These are phyloP conservation scores for Incumbomyces lentus DNA, from an alignment of 2,329 filamentous ascomycete genomes.

Conservation along the genomic window DNA sequence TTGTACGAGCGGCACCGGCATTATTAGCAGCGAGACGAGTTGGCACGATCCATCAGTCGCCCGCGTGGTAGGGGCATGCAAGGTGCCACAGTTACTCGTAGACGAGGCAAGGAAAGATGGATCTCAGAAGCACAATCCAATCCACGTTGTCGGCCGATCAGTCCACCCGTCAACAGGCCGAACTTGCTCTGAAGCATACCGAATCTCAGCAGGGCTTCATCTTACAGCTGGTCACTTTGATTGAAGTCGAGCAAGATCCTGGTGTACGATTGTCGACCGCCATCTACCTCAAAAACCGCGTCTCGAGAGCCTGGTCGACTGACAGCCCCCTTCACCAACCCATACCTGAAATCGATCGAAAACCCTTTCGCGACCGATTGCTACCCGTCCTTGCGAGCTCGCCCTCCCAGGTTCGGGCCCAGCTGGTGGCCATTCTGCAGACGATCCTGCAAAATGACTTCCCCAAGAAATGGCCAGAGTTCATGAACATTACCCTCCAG, in stretches of 20 bases:
- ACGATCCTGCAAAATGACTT: conserved; percentile 96
- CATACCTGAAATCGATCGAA: conserved; percentile 83
- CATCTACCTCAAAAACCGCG: conserved; percentile 95
- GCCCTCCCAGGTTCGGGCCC: conserved; percentile 71
- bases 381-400: conserved; percentile 80
- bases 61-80: conserved; percentile 6
- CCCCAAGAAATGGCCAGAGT: conserved; percentile 84
- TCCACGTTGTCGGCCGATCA: conserved; percentile 54
- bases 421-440: conserved; percentile 87
- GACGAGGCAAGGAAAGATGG: conserved; percentile 11
- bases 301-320: conserved; percentile 86
- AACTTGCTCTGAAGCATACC: conserved; percentile 64
- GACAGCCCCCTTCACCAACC: conserved; percentile 61
- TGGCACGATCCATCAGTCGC: neutral
- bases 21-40: neutral
- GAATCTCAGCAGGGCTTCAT: conserved; percentile 85
- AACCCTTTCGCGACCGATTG: conserved; percentile 73
- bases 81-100: conserved; percentile 1
- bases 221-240: conserved; percentile 79
- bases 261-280: conserved; percentile 80
- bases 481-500: conserved; percentile 84
- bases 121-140: conserved; percentile 52
- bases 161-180: conserved; percentile 51
- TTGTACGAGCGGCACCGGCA: no score
- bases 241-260: conserved; percentile 77